phyloP scores from a whole-genome alignment of 164 flowering plant genomes.

The Nelumbo lutea region DNA sequence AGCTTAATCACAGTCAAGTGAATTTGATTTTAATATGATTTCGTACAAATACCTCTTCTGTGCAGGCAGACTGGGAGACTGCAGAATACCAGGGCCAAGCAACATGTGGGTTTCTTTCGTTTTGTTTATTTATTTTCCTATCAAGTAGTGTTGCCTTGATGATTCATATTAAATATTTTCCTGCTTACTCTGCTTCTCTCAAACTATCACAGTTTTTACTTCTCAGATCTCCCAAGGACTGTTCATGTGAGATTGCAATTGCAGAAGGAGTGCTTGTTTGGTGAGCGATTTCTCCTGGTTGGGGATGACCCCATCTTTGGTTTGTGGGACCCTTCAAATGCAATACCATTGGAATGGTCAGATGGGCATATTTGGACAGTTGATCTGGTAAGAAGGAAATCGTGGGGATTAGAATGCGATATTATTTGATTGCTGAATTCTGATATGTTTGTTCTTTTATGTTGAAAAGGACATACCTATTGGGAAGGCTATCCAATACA shows the following conservation, averaged over 20 bases:
- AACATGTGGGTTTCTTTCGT: conserved; percentile 12
- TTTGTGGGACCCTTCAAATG: conserved; percentile 57
- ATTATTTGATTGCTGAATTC: no score
- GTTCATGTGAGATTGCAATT: conserved; percentile 60
- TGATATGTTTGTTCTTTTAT: no score
- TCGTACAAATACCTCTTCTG: not conserved
- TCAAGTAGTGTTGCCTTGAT: no score
- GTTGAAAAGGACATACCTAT: conserved; percentile 10
- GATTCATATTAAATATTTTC: not conserved
- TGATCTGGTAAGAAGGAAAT: conserved; percentile 48
- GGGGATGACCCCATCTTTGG: conserved; percentile 78
- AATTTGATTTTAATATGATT: not conserved
- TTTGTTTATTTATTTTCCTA: no score
- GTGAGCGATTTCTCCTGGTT: conserved; percentile 56
- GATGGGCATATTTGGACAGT: conserved; percentile 71
- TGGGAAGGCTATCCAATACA: conserved; percentile 54
- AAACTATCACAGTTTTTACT: not conserved
- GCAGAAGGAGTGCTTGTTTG: conserved; percentile 65
- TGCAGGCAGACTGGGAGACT: conserved; percentile 22
- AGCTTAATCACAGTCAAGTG: not conserved
- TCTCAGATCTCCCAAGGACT: conserved; percentile 36
- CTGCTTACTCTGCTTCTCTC: not conserved
- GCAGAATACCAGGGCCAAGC: conserved; percentile 12
- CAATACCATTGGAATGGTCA: conserved; percentile 72
- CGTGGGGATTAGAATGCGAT: no score